Percentiles rank a stretch among this genome's conserved stretches.
These are phyloP conservation scores for Quaeritorhiza haematococci DNA, from an alignment of 371 early-diverging fungal genomes.

Conservation along the genomic window DNA sequence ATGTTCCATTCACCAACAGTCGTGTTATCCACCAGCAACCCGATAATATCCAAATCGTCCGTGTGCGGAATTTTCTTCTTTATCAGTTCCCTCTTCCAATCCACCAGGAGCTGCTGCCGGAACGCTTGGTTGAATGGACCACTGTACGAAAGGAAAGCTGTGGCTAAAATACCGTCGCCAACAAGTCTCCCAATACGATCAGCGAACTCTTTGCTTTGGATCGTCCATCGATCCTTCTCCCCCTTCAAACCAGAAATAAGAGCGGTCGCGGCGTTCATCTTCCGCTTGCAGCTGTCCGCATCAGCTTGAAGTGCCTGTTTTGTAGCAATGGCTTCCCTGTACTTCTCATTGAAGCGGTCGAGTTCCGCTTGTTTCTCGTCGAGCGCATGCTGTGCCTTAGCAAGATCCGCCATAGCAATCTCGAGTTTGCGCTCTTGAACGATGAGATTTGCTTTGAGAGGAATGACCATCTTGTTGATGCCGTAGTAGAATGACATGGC, in stretches of 20 bases:
- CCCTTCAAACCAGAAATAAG: conserved; percentile 55
- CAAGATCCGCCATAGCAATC: conserved; percentile 50
- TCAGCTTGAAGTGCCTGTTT: conserved; percentile 57
- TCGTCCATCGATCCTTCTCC: conserved; percentile 61
- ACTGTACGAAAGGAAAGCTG: conserved; percentile 53
- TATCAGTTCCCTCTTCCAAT: conserved; percentile 50
- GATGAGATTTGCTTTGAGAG: conserved; percentile 55
- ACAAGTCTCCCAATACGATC: conserved; percentile 51
- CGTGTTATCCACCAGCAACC: conserved; percentile 52
- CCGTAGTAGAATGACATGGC: conserved; percentile 56
- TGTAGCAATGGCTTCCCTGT: conserved; percentile 45
- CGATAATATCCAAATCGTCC: conserved; percentile 50
- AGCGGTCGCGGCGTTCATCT: conserved; percentile 57
- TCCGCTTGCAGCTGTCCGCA: conserved; percentile 55
- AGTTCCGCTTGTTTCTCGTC: conserved; percentile 62
- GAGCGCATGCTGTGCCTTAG: conserved; percentile 45
- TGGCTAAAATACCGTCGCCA: conserved; percentile 53
- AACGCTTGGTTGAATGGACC: conserved; percentile 60
- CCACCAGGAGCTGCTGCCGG: conserved; percentile 38
- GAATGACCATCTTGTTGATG: conserved; percentile 61
- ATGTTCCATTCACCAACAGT: conserved; percentile 62
- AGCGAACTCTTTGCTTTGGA: conserved; percentile 53
- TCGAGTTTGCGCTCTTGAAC: conserved; percentile 51
- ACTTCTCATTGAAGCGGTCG: conserved; percentile 52
- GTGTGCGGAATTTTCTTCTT: conserved; percentile 51